A percentile compares a stretch with the other conserved stretches of the same genome.
These are phyloP conservation scores for Komagataella ulmi DNA, from an alignment of 805 yeast species.

Conservation along the genomic window DNA sequence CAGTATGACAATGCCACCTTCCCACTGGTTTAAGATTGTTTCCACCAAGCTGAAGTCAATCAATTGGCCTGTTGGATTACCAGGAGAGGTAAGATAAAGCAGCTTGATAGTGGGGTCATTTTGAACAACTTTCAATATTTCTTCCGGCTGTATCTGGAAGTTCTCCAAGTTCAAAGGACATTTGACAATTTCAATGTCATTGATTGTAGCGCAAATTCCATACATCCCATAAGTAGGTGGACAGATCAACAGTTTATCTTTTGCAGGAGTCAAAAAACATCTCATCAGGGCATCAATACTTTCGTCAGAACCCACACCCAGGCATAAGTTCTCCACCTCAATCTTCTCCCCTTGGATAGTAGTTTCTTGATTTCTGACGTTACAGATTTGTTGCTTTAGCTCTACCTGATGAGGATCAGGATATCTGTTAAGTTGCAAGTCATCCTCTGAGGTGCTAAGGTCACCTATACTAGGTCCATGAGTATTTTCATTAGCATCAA, in stretches of 20 bases:
- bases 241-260: constrained; percentile 69
- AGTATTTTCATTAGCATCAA: constrained; percentile 95
- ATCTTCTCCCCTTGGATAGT: constrained; percentile 16
- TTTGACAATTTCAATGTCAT: constrained; percentile 67
- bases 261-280: constrained; percentile 71
- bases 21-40: constrained; percentile 39
- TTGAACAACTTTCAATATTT: constrained; percentile 35
- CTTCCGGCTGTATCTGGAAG: constrained; percentile 50
- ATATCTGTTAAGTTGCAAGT: constrained; percentile 66
- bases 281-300: constrained; percentile 82
- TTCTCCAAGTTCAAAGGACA: constrained; percentile 60
- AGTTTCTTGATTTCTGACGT: constrained; percentile 51
- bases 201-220: constrained; percentile 77
- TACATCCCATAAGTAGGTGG: constrained; percentile 99
- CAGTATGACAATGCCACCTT: constrained; percentile 72
- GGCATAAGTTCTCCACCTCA: constrained; percentile 58
- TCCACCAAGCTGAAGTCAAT: constrained; percentile 36
- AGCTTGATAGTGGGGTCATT: constrained; percentile 57
- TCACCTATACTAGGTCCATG: constrained; percentile 67
- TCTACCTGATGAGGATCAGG: constrained; percentile 92
- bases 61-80: constrained; percentile 82
- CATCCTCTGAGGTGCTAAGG: constrained; percentile 28
- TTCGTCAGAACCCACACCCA: constrained; percentile 98
- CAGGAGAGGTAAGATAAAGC: constrained; percentile 85
- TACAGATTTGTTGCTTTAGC: constrained; percentile 58